Base-by-base conservation (phyloP, 192 early-diverging fungal species). In the Spizellomyces punctatus region DNA sequence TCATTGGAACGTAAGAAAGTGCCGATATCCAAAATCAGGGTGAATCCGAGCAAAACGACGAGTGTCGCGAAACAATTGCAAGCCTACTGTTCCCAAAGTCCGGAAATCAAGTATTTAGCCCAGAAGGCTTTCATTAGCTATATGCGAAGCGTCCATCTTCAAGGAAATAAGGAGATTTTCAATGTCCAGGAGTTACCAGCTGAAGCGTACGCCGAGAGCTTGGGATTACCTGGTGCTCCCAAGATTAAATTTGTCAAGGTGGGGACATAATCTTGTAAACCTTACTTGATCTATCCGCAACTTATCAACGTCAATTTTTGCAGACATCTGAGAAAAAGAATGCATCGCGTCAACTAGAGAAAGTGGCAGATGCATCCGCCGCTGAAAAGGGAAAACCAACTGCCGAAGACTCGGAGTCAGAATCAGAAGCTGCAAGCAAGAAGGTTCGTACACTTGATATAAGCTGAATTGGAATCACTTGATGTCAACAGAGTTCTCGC, bases 121-220 rank as follows among this genome's bases (percentile, higher is more conserved):
- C 96, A 99, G 81, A 95, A 96, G 79, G 90, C 94, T 6, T 98
- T 99, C 80, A 91, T 96, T 58, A 92, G 93, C 5, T 99, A 99
- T 75, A 87, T 99, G 84, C 85, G 94, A 6, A 96, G 95, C 8
- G 85, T 98, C 22, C 91, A 94, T 68, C 71, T 99, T 72, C 95
- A 96, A 73, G 86, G 86, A 52, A 91, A 99, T 82, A 99, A 99
- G 81, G 72, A 76, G 4, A 84, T 97, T 41, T 99, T 99, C 75
- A 88, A 94, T 46, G 93, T 97, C 9, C 85, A 91, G 47, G 87
- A 84, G 22, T 66, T 99, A 60, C 98, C 98, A 1, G 82, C 88
- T 4, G 94, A 96, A 43, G 91, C 86, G 49, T 99, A 85, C 83
- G 94, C 98, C 6, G 87, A 90, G 47, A 86, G 94, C 0, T 69